A percentile compares a stretch with the other conserved stretches of the same genome.
Conservation (phyloP, 2,329 filamentous ascomycete species). For the Aspergillus brasiliensis region DNA sequence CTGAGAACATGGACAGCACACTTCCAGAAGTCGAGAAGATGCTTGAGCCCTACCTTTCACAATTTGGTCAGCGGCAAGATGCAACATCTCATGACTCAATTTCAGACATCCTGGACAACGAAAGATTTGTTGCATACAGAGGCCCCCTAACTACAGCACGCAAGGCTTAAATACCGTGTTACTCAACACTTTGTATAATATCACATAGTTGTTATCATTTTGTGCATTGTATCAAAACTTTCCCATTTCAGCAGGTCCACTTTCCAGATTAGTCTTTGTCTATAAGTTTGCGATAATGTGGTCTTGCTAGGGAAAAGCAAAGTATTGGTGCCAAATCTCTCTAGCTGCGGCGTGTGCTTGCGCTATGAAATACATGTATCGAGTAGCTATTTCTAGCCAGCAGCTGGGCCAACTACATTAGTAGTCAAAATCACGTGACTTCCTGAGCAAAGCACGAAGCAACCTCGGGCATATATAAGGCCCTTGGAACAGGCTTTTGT, state of each 20-base stretch:
- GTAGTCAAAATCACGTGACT: neutral
- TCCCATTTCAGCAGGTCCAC: neutral
- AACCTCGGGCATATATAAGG: neutral
- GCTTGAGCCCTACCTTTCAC: conserved; percentile 43
- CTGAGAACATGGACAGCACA: conserved; percentile 43
- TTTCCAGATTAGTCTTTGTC: neutral
- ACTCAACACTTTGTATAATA: conserved; percentile 6
- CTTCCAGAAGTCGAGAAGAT: conserved; percentile 41
- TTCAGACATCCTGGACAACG: conserved; percentile 39
- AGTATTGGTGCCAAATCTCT: too few relatives aligned
- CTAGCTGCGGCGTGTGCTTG: too few relatives aligned
- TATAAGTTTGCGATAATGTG: too few relatives aligned
- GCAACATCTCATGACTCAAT: conserved; percentile 32
- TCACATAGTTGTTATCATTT: neutral
- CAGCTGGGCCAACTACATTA: too few relatives aligned
- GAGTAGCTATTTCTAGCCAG: too few relatives aligned
- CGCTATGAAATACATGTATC: neutral
- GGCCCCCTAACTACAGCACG: conserved; percentile 38
- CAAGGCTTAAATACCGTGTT: conserved; percentile 20
- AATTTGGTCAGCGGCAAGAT: conserved; percentile 44
- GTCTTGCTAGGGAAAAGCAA: too few relatives aligned
- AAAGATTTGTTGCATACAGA: conserved; percentile 39
- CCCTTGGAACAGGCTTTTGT: neutral
- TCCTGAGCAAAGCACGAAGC: too few relatives aligned
- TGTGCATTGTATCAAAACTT: neutral